Base-by-base conservation (phyloP, 2,329 filamentous ascomycete genomes). In the Chaetomiaceae sp. region DNA sequence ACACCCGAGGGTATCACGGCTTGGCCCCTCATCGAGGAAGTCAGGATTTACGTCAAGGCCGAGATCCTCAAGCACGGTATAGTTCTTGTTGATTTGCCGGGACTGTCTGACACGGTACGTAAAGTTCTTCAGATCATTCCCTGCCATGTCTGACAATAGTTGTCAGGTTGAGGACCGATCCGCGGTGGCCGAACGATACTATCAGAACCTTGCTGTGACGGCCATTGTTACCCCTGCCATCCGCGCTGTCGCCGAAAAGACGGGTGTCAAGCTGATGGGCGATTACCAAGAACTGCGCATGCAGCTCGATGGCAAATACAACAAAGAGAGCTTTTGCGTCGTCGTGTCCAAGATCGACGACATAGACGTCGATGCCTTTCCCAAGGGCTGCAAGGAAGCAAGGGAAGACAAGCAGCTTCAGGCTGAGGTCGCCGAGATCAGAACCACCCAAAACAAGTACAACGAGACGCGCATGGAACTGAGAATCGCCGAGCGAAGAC, bases 301-400 rank as follows among this genome's bases (percentile, higher is more conserved):
- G 54, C 39, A 51, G 17, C 42, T 60, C 25, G 47, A 54, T 4
- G 54, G 54, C 0, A 59, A 54, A 12, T 59, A 36, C 3, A 8
- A 54, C 17, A 49, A 52, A 11, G 15, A 49, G 4, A 49, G 51
- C 8, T 59, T 59, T 23, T 60, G 56, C 14, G 47, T 59, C 1
- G 51, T 55, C 17, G 8, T 59, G 4, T 59, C 58, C 4, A 47
- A 60, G 31, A 47, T 48, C n/a, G 58, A 60, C n/a, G 54, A 60
- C 7, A 37, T 60, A 2, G 52, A 60, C 34, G 48, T 49, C 29
- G 47, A 56, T 17, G 37, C 27, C 4, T 55, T 50, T n/a, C 29
- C 19, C 46, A 56, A 48, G 31, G 46, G 29, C 0, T 31, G 19
- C 14, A 31, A 4, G 9, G 27, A 46, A 14, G 43, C 53, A 0